Conservation (phyloP, 495 filamentous ascomycete genomes). For the Penicillium diatomitis region DNA sequence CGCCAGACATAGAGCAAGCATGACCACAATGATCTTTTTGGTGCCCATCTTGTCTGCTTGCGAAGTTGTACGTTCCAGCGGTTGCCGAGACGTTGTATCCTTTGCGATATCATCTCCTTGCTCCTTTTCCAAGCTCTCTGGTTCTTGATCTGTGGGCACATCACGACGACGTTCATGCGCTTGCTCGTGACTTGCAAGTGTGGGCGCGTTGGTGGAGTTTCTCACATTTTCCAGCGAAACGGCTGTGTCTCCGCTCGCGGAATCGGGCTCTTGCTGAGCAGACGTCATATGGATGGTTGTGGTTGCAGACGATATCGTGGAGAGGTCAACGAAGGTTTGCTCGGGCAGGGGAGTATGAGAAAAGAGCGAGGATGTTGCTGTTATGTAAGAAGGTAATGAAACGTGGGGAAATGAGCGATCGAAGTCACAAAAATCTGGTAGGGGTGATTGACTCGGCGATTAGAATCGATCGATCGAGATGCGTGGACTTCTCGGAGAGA, state of each 20-base stretch:
- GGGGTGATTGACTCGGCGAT: slow-evolving; percentile 1
- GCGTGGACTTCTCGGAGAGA: too few species aligned
- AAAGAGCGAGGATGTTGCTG: too few species aligned
- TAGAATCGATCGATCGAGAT: slow-evolving; percentile 5
- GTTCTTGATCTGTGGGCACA: not conserved
- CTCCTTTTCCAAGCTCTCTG: not conserved
- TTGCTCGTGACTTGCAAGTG: not conserved
- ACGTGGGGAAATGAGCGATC: not conserved
- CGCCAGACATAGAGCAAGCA: slow-evolving; percentile 42
- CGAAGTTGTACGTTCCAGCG: slow-evolving; percentile 29
- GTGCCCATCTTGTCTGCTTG: slow-evolving; percentile 37
- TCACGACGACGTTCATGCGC: not conserved
- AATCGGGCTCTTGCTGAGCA: slow-evolving; percentile 5
- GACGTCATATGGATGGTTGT: slow-evolving; percentile 3
- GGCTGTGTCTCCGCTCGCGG: slow-evolving; percentile 13
- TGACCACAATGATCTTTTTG: slow-evolving; percentile 40
- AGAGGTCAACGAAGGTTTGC: too few species aligned
- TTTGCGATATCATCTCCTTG: slow-evolving; percentile 13
- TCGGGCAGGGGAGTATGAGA: too few species aligned
- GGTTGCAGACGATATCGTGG: too few species aligned
- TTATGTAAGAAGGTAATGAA: not conserved
- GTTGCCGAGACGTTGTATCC: slow-evolving; percentile 11
- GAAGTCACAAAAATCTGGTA: not conserved
- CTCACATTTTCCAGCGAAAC: slow-evolving; percentile 3
- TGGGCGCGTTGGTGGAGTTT: slow-evolving; percentile 3